Base-by-base conservation (phyloP, 768 basidiomycete species). In the Lactarius hengduanensis region DNA sequence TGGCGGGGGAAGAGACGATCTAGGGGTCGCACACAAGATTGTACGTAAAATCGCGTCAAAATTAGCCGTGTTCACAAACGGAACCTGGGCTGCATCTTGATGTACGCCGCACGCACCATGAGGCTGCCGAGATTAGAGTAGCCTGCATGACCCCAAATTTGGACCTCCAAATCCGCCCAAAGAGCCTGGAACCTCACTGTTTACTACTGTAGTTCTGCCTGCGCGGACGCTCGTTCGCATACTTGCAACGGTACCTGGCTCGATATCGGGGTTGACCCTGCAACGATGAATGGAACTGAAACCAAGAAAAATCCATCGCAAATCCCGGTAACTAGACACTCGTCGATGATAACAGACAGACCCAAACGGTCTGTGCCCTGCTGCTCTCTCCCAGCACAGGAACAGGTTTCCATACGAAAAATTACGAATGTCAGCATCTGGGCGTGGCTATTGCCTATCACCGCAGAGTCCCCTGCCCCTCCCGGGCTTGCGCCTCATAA, bases 301-400 rank as follows among this genome's bases (percentile, higher is more conserved):
- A 34, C 16, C 41, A 41, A 55, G 34, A 36, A 55, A 41, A 16
- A 16, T 15, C n/a, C 53, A 34, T 45, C 53, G 57, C 26, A 34
- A 53, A 64, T 10, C 57, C 59, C 47, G 60, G 36, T 40, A 50
- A 50, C 32, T 13, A 41, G 74, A 61, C 70, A 81, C 81, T 81
- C 81, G 66, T 81, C 82, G 2, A 84, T 73, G 4, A 82, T 76
- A 4, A 81, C 83, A 50, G 66, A 70, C 15, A 50, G 66, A 71
- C 15, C 80, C 82, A 68, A 84, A 81, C 0, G 81, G 82, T 20
- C 82, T 72, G 4, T 53, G 76, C 80, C 47, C 73, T 70, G 63
- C 75, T 79, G 36, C 74, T 77, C 28, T 81, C 82, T n/a, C 83
- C 82, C 47, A 83, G n/a, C 83, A 80, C 50, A 84, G 72, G 74